These are phyloP conservation scores for Amborella trichopoda DNA, from an alignment of 164 flowering plant genomes.

Conservation along the genomic window DNA sequence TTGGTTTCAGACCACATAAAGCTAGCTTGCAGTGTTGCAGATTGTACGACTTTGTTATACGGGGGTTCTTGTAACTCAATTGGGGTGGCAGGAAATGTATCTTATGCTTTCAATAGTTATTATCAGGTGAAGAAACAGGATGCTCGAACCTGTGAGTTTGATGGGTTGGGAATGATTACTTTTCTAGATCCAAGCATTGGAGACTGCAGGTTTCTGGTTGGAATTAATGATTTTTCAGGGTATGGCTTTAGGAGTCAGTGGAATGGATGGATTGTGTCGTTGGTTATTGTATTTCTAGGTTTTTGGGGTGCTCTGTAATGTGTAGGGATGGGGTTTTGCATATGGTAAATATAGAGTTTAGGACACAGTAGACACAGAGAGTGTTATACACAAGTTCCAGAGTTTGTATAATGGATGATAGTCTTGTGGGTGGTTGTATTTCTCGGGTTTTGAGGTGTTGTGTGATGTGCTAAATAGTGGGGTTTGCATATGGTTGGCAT, in stretches of 20 bases:
- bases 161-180: constrained; percentile 82
- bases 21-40: constrained; percentile 72
- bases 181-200: constrained; percentile 81
- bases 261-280: constrained; percentile 9
- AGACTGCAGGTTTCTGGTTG: constrained; percentile 80
- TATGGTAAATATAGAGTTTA: too few species aligned
- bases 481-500: too few species aligned
- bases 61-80: constrained; percentile 91
- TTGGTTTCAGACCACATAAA: constrained; percentile 48
- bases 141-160: constrained; percentile 63
- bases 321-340: too few species aligned
- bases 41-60: constrained; percentile 71
- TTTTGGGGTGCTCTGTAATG: constrained; percentile 7
- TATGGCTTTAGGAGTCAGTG: neutral
- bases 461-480: too few species aligned
- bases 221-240: constrained; percentile 33
- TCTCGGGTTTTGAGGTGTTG: constrained; percentile 20
- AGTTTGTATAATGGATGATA: too few species aligned
- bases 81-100: constrained; percentile 70
- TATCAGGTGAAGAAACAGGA: constrained; percentile 77
- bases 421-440: constrained; percentile 14
- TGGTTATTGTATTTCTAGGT: constrained; percentile 13
- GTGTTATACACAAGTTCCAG: too few species aligned
- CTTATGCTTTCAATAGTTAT: constrained; percentile 91
- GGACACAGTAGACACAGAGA: too few species aligned